phyloP scores from a whole-genome alignment of 805 yeast species.

The Barnettozyma californica region DNA sequence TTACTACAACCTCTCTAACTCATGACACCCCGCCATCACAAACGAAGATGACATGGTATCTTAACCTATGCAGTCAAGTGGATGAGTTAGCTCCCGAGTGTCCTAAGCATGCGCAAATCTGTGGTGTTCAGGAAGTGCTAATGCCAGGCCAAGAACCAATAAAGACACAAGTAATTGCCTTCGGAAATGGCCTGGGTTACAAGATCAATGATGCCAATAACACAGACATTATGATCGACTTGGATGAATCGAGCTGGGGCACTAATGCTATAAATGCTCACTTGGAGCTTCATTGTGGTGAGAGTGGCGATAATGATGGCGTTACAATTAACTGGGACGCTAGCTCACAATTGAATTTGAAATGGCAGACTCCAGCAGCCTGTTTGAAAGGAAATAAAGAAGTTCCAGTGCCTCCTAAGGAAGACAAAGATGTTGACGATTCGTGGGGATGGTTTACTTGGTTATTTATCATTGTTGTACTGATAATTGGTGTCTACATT shows the following conservation, averaged over 20 bases:
- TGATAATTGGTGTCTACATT: constrained; percentile 66
- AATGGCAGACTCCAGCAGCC: constrained; percentile 38
- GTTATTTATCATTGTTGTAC: constrained; percentile 67
- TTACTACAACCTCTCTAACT: constrained; percentile 35
- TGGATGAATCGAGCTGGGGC: constrained; percentile 71
- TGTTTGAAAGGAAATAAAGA: constrained; percentile 32
- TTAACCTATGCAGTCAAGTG: constrained; percentile 59
- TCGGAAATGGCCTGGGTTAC: constrained; percentile 38
- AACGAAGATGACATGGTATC: constrained; percentile 57
- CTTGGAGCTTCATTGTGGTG: constrained; percentile 43
- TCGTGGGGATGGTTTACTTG: constrained; percentile 82
- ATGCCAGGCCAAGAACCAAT: constrained; percentile 44
- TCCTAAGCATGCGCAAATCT: constrained; percentile 66
- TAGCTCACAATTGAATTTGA: constrained; percentile 23
- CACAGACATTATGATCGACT: constrained; percentile 31
- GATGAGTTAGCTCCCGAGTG: constrained; percentile 42
- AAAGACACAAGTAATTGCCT: constrained; percentile 58
- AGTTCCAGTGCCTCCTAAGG: constrained; percentile 19
- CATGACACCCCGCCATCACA: constrained; percentile 76
- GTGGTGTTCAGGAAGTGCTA: constrained; percentile 61
- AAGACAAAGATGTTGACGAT: constrained; percentile 23
- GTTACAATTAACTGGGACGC: constrained; percentile 22
- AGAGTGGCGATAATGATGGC: constrained; percentile 24
- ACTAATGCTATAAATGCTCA: constrained; percentile 42
- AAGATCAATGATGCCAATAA: constrained; percentile 25